These are phyloP conservation scores for Chaetomium strumarium DNA, from an alignment of 2,329 filamentous ascomycete species.

Conservation along the genomic window DNA sequence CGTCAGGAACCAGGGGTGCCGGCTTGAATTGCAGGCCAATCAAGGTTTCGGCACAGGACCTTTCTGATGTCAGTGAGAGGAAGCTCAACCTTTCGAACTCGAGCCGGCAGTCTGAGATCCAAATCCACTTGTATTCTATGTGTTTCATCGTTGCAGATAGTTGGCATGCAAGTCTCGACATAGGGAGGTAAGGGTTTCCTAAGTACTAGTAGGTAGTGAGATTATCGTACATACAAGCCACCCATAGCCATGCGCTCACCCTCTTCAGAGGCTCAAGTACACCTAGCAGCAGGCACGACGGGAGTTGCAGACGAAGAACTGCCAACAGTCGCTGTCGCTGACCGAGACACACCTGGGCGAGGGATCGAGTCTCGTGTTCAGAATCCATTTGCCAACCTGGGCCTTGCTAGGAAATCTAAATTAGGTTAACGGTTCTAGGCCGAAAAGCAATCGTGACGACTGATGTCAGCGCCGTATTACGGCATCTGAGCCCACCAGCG, in stretches of 20 bases:
- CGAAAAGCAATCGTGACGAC: no score
- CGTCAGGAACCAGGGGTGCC: slow-evolving; percentile 2
- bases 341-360: background rate
- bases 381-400: background rate
- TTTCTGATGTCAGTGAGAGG: slow-evolving; percentile 7
- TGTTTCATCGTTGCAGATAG: background rate
- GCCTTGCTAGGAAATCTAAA: background rate
- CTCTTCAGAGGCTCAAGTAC: no score
- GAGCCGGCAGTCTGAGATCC: background rate
- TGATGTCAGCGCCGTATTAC: no score
- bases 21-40: slow-evolving; percentile 8
- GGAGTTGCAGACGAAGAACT: background rate
- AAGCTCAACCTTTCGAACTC: slow-evolving; percentile 8
- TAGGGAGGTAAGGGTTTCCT: background rate
- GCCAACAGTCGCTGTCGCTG: background rate
- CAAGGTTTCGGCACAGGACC: background rate
- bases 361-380: background rate
- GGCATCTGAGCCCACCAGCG: no score
- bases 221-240: no score
- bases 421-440: background rate
- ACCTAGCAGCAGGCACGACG: no score
- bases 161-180: background rate
- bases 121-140: background rate
- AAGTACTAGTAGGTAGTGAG: no score
- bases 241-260: background rate